Base-by-base conservation (phyloP, 2,329 filamentous ascomycete genomes). In the Scedosporium dehoogii region DNA sequence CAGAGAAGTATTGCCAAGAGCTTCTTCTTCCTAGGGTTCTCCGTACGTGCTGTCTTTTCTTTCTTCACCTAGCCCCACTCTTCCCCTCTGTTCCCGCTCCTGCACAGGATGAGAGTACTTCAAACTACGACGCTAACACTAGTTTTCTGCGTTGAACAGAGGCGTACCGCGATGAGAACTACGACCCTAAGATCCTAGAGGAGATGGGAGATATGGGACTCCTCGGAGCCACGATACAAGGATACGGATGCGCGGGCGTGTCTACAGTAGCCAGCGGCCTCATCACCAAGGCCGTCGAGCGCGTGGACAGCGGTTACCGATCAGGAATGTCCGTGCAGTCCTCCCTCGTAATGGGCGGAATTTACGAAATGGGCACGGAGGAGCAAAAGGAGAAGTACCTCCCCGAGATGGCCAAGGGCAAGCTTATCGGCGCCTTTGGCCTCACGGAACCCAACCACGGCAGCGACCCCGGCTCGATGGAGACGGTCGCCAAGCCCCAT, bases 121-220 rank as follows among this genome's bases (percentile, higher is more conserved):
- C 29, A 12, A 25, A 14, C 12, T 16, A 55, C n/a, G 25, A n/a
- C 18, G 48, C 46, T 55, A 33, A 48, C 41, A 16, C 38, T 0
- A 16, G 10, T 25, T 33, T 59, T 1, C 41, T 10, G 16, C 29
- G 9, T 33, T 12, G 6, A 14, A 6, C 42, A 93, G 91, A 93
- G 75, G 89, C 90, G 64, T 96, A 92, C 66, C 75, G 92, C 67
- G 86, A 93, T 72, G 92, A 96, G 75, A 74, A 91, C 71, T 96
- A 92, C 76, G 92, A 96, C 73, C 82, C 84, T 69, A 87, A 88
- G 69, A 96, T 96, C 64, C 81, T 96, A 38, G 82, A 88, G 73
- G 92, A 96, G 76, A 96, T 96, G 92, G 92, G 92, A 53, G 90
- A 94, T 72, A 79, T 96, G 10, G 92, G 92, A n/a, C 81, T 96